These are phyloP conservation scores for Hanseniaspora sp. DNA, from an alignment of 1,139 yeast genomes.

Conservation along the genomic window DNA sequence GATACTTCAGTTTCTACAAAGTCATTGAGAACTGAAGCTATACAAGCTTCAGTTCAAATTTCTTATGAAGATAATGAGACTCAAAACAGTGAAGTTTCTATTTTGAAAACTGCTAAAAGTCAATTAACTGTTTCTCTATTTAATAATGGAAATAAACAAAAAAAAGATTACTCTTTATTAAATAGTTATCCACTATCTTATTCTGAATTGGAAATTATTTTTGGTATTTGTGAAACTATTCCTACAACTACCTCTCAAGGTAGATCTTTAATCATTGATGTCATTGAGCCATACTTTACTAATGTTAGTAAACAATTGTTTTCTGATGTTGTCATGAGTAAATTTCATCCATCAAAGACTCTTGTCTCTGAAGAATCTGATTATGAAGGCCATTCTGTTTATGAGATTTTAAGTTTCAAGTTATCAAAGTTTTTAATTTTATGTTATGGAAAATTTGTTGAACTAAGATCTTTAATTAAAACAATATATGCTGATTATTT, in stretches of 20 bases:
- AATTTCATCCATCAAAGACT: slow-evolving; percentile 27
- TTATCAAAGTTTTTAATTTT: slow-evolving; percentile 29
- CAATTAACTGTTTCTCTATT: slow-evolving; percentile 10
- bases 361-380: slow-evolving; percentile 34
- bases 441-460: slow-evolving; percentile 29
- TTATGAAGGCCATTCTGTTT: slow-evolving; percentile 22
- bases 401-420: slow-evolving; percentile 32
- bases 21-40: slow-evolving; percentile 47
- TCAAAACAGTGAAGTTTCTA: background rate
- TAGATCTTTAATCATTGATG: slow-evolving; percentile 36
- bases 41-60: slow-evolving; percentile 38
- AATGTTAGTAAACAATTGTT: slow-evolving; percentile 48
- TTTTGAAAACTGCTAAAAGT: slow-evolving; percentile 13
- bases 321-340: slow-evolving; percentile 37
- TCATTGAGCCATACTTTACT: slow-evolving; percentile 47
- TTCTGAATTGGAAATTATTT: slow-evolving; percentile 59
- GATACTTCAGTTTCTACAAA: background rate
- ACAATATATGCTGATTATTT: slow-evolving; percentile 26
- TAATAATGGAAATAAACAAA: background rate
- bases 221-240: slow-evolving; percentile 48
- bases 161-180: background rate
- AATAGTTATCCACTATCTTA: slow-evolving; percentile 36
- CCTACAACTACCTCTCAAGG: slow-evolving; percentile 42
- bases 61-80: slow-evolving; percentile 26
- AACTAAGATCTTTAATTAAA: slow-evolving; percentile 21